Evolutionary conservation across 1,284 basidiomycete species (phyloP), one percentile per base, ranked within the genome.

Genomic region (Porogramme epimiltina): DNA sequence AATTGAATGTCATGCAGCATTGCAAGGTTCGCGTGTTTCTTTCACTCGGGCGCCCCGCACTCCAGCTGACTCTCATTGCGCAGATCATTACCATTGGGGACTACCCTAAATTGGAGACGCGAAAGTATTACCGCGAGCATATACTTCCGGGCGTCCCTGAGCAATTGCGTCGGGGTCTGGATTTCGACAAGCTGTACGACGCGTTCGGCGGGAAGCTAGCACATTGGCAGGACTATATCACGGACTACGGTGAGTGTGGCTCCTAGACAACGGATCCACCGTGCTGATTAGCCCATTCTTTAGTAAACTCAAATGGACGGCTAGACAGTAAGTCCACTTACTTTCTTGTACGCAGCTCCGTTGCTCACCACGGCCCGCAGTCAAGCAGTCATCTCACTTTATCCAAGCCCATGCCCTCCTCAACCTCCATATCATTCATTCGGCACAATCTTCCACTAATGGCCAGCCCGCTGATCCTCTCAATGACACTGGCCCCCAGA

Each of bases 181-280:
- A 82, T 54, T 93, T 93, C 58, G 89, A 91, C 47, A 69, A 73
- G 37, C 70, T 92, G 39, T 91, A 83, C 60, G 82, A 85, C 16
- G 86, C 86, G 0, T 91, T 92, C 63, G 91, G 90, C 13, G 91
- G 91, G 18, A 91, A 91, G 66, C 67, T 92, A 39, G 86, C 84
- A 1, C 90, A 92, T 65, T 88, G 89, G 81, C 77, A 84, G 41
- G 89, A 91, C 61, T 91, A 84, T 65, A 71, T 88, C 55, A 81
- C 81, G 0, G 89, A 91, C 60, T 91, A 82, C 66, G 71, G 87
- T 73, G 51, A 60, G 69, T 57, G 87, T 73, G 51, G 60, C 69
- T 57, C 28, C 28, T 31, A 31, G 28, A 13, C 28, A 13, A n/a
- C n/a, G n/a, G n/a, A n/a, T n/a, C n/a, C n/a, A n/a, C n/a, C n/a